phyloP scores from a whole-genome alignment of 495 filamentous ascomycete species.

The Endocarpon pusillum region DNA sequence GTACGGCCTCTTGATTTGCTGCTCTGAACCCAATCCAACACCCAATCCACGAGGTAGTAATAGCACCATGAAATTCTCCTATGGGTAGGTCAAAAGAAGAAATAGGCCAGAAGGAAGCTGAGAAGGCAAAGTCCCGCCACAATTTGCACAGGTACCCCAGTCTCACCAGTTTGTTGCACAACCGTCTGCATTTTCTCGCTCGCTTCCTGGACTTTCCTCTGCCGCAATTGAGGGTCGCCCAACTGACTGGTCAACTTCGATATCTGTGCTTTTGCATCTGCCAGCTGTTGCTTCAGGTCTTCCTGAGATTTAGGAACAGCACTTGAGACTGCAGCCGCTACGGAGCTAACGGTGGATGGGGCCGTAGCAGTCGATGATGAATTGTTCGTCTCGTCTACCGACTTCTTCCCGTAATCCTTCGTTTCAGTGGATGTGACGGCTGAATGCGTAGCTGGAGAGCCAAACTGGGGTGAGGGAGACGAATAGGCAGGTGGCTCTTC shows the following conservation, averaged over 20 bases:
- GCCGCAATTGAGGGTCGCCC: conserved; percentile 53
- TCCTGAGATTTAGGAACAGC: conserved; percentile 34
- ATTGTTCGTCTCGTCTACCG: conserved; percentile 21
- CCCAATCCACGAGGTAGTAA: too few relatives aligned
- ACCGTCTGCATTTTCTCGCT: conserved; percentile 16
- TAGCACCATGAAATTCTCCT: too few relatives aligned
- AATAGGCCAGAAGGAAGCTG: conserved; percentile 83
- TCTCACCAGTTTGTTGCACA: conserved; percentile 32
- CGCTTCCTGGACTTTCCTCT: conserved; percentile 33
- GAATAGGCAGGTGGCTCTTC: conserved; percentile 38
- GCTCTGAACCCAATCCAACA: too few relatives aligned
- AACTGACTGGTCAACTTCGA: conserved; percentile 49
- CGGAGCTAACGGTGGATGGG: conserved; percentile 17
- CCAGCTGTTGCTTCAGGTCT: conserved; percentile 53
- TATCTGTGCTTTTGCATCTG: conserved; percentile 60
- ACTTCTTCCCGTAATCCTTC: conserved; percentile 24
- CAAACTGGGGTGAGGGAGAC: conserved; percentile 34
- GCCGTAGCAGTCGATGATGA: conserved; percentile 15
- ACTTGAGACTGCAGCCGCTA: conserved; percentile 27
- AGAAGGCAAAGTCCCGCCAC: conserved; percentile 70
- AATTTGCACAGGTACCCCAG: conserved; percentile 75
- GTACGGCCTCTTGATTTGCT: too few relatives aligned
- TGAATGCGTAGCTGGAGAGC: conserved; percentile 26
- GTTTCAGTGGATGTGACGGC: conserved; percentile 13
- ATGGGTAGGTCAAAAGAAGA: conserved; percentile 88